These are phyloP conservation scores for Mortierella polycephala DNA, from an alignment of 371 early-diverging fungal species.

Conservation along the genomic window DNA sequence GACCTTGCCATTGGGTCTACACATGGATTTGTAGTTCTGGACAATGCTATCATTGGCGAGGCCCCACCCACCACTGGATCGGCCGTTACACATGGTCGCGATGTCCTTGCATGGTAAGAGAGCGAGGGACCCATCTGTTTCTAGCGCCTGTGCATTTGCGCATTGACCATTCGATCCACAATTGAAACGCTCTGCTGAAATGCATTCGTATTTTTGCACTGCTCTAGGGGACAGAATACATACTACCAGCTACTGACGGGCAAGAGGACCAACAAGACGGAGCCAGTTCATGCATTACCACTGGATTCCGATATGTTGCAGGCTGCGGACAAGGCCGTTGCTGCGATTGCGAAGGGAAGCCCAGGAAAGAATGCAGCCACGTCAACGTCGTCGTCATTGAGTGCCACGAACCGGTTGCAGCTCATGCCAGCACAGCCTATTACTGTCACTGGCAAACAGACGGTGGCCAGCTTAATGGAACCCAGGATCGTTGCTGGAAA, in stretches of 20 bases:
- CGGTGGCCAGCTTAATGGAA: conserved; percentile 25
- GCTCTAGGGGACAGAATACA: conserved; percentile 54
- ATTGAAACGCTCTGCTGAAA: not conserved
- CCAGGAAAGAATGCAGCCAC: not conserved
- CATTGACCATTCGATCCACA: not conserved
- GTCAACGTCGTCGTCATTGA: conserved; percentile 6
- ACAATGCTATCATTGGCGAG: conserved; percentile 45
- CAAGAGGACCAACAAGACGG: conserved; percentile 50
- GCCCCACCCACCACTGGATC: not conserved
- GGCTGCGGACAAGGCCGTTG: conserved; percentile 36
- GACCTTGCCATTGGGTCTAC: conserved; percentile 51
- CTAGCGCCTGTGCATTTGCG: not conserved
- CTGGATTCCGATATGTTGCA: conserved; percentile 38
- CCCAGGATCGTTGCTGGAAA: conserved; percentile 51
- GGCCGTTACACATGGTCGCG: conserved; percentile 39
- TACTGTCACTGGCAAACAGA: not conserved
- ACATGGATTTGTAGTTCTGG: conserved; percentile 54
- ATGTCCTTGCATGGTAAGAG: conserved; percentile 46
- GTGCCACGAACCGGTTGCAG: conserved; percentile 47
- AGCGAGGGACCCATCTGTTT: not conserved
- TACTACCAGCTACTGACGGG: conserved; percentile 53
- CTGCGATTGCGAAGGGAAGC: conserved; percentile 26
- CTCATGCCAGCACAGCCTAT: conserved; percentile 40
- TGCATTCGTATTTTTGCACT: not conserved
- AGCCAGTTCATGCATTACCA: conserved; percentile 48